Conservation (phyloP, 768 basidiomycete species). For the Mycena polygramma region DNA sequence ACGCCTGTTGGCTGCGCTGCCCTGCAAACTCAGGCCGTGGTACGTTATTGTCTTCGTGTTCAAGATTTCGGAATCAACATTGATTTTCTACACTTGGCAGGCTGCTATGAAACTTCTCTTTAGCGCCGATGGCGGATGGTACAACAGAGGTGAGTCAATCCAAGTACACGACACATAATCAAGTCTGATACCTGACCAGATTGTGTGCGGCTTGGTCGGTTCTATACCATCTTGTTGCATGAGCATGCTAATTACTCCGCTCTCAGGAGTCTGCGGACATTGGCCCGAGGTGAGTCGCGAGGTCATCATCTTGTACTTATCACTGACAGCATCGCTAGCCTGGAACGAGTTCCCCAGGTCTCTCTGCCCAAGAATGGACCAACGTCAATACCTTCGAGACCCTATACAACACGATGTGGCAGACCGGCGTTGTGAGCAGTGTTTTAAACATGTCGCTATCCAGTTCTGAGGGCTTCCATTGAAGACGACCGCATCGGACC, state of each 20-base stretch:
- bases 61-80: conserved; percentile 2
- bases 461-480: not conserved
- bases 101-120: conserved; percentile 21
- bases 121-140: conserved; percentile 22
- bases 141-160: conserved; percentile 16
- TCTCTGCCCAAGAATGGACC: conserved; percentile 23
- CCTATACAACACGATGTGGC: conserved; percentile 27
- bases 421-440: conserved; percentile 10
- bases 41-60: conserved; percentile 1
- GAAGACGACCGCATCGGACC: conserved; percentile 6
- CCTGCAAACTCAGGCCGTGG: conserved; percentile 18
- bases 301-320: not conserved
- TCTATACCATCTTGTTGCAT: conserved; percentile 1
- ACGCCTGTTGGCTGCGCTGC: conserved; percentile 20
- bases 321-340: conserved; percentile 11
- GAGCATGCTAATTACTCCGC: conserved; percentile 2
- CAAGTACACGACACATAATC: not conserved
- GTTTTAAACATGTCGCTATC: not conserved
- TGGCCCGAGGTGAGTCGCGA: conserved; percentile 15
- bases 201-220: conserved; percentile 18
- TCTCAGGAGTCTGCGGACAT: conserved; percentile 26
- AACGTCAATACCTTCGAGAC: conserved; percentile 25
- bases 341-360: conserved; percentile 23
- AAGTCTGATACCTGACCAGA: conserved; percentile 18
- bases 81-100: conserved; percentile 4